Evolutionary conservation across 495 filamentous ascomycete genomes (phyloP), one percentile per base, ranked within the genome.

Genomic region (Penicillium samsonianum): DNA sequence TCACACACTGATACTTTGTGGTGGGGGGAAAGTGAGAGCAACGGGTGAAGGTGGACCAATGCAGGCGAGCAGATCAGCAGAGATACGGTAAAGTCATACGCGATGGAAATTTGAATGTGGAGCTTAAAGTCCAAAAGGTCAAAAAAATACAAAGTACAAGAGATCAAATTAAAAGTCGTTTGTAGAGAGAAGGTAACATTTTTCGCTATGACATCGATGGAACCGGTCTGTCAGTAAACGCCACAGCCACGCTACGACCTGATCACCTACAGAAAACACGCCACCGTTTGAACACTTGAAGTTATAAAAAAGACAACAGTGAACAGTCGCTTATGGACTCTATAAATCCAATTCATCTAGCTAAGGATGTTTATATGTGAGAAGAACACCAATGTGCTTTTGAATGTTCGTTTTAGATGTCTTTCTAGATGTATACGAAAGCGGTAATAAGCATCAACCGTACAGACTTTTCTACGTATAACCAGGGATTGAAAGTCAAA

Each of bases 161-260:
- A 23, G 28, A 16, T 20, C 38, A 19, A 52, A 14, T 16, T 3
- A 7, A 38, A 12, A 40, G 9, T 19, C 11, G 14, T 43, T 35
- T 31, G 38, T 28, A 14, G 14, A 42, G 38, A 42, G 14, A 35
- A 19, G 50, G 50, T 28, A 40, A 48, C 50, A 35, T 61, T 63
- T 66, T 64, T 61, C 58, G 48, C 33, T 59, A 65, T 65, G 59
- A 68, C 61, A 69, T 69, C 72, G 69, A 68, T 68, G 67, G 67
- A 58, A 67, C 60, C 56, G 65, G 58, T 53, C 51, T 63, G n/a
- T 22, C 19, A 43, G 57, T 67, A 61, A 50, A 58, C 67, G 67
- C 67, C 67, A 69, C 67, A 63, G 58, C 59, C 56, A 55, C 57
- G 55, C 62, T 63, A 53, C 51, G 55, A 37, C 47, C 57, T 46